Conservation (phyloP, 352 stramenopile genomes). For the Aphanomyces invadans region DNA sequence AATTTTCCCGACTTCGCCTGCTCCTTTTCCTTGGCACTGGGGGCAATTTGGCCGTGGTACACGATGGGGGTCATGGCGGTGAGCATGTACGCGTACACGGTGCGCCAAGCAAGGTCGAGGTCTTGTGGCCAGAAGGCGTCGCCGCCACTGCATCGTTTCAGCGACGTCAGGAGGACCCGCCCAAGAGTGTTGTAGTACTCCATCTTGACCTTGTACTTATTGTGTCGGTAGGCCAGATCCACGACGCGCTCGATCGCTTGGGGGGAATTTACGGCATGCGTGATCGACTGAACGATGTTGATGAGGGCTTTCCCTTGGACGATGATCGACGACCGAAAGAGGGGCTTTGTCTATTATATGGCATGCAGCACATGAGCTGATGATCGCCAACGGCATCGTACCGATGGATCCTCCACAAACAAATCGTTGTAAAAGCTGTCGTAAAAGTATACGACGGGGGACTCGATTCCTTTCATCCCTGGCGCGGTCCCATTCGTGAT, state of each 20-base stretch:
- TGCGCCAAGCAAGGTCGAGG: constrained; percentile 26
- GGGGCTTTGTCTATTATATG: constrained; percentile 24
- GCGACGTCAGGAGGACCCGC: constrained; percentile 27
- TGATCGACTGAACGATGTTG: constrained; percentile 36
- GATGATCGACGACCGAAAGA: constrained; percentile 39
- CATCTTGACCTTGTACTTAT: constrained; percentile 36
- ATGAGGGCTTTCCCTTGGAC: constrained; percentile 36
- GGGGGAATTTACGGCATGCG: constrained; percentile 33
- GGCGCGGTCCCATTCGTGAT: background rate
- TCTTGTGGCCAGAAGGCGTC: constrained; percentile 9
- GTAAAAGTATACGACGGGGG: constrained; percentile 34
- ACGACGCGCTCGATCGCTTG: constrained; percentile 29
- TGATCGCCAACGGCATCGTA: background rate
- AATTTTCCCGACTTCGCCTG: background rate
- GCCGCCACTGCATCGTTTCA: constrained; percentile 28
- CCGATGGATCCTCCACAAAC: constrained; percentile 32
- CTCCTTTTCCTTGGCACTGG: background rate
- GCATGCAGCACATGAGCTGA: background rate
- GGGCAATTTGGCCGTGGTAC: background rate
- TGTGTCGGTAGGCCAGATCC: constrained; percentile 31
- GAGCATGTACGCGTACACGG: constrained; percentile 27
- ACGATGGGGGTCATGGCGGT: constrained; percentile 16
- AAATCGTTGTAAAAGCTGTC: constrained; percentile 39
- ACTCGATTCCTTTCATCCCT: constrained; percentile 3
- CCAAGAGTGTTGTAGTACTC: constrained; percentile 34